These are phyloP conservation scores for Pythium pyrilobum DNA, from an alignment of 352 stramenopile genomes.

Conservation along the genomic window DNA sequence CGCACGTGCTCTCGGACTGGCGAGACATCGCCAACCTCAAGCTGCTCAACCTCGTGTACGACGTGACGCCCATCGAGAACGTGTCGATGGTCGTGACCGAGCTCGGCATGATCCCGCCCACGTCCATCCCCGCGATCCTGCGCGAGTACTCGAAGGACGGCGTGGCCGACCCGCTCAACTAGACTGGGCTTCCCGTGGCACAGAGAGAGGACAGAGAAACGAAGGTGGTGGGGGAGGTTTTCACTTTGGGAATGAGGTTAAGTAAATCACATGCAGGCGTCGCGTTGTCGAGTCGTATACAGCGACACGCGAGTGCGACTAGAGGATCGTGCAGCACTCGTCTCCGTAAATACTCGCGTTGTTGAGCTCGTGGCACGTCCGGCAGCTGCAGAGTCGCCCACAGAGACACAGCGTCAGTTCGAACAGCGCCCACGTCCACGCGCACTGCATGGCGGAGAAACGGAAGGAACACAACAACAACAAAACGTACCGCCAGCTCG, in stretches of 20 bases:
- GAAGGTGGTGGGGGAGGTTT: too few species aligned
- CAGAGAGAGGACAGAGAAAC: neutral
- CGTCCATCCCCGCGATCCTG: constrained; percentile 95
- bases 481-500: constrained; percentile 51
- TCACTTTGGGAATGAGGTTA: too few species aligned
- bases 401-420: neutral
- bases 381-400: constrained; percentile 31
- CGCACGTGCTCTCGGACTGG: constrained; percentile 82
- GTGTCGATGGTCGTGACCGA: constrained; percentile 97
- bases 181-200: too few species aligned
- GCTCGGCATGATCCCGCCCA: constrained; percentile 96
- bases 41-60: constrained; percentile 90
- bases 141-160: constrained; percentile 87
- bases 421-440: too few species aligned
- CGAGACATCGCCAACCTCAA: constrained; percentile 65
- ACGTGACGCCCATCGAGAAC: constrained; percentile 96
- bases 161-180: constrained; percentile 39
- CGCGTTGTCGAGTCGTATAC: too few species aligned
- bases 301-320: neutral
- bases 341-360: constrained; percentile 74
- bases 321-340: constrained; percentile 66
- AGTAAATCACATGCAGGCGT: too few species aligned
- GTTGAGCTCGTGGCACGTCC: constrained; percentile 67
- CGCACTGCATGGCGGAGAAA: too few species aligned
- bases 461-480: neutral